These are phyloP conservation scores for Pythium apleroticum DNA, from an alignment of 352 stramenopile genomes.

Conservation along the genomic window DNA sequence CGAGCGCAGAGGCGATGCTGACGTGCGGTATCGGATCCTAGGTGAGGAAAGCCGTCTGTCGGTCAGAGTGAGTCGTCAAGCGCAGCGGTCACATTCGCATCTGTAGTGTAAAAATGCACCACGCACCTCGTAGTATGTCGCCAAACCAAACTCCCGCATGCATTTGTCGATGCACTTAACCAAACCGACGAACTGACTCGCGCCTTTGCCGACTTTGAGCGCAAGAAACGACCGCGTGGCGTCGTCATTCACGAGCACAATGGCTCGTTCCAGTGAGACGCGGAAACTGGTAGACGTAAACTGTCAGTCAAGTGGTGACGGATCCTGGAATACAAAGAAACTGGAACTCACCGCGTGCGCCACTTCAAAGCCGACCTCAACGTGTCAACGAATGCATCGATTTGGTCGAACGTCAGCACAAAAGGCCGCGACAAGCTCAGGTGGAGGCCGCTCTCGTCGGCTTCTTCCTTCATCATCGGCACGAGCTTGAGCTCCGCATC, in stretches of 20 bases:
- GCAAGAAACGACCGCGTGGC: slow-evolving; percentile 74
- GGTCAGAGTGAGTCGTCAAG: slow-evolving; percentile 27
- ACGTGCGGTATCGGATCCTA: slow-evolving; percentile 81
- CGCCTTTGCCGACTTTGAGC: slow-evolving; percentile 42
- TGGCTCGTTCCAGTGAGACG: slow-evolving; percentile 35
- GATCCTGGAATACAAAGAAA: not conserved
- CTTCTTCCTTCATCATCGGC: slow-evolving; percentile 27
- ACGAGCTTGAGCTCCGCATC: slow-evolving; percentile 32
- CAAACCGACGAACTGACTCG: slow-evolving; percentile 36
- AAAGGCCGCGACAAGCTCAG: slow-evolving; percentile 82
- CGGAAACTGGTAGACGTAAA: slow-evolving; percentile 35
- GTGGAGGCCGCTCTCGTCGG: slow-evolving; percentile 35
- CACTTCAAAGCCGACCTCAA: slow-evolving; percentile 71
- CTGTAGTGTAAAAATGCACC: not conserved
- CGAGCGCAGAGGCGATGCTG: slow-evolving; percentile 70
- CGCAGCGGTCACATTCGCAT: slow-evolving; percentile 42
- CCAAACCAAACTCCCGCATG: slow-evolving; percentile 46
- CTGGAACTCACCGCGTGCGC: slow-evolving; percentile 44
- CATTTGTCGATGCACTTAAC: slow-evolving; percentile 63
- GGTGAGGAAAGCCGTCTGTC: not conserved
- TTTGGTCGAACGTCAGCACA: slow-evolving; percentile 66
- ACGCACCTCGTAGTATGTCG: slow-evolving; percentile 67
- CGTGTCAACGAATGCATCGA: slow-evolving; percentile 62
- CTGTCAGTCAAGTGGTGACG: not conserved
- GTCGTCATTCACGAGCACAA: slow-evolving; percentile 74